Percentiles rank a stretch among this genome's conserved stretches.
phyloP scores from a whole-genome alignment of 2,329 filamentous ascomycete species.

The Herpotrichia juniperi region DNA sequence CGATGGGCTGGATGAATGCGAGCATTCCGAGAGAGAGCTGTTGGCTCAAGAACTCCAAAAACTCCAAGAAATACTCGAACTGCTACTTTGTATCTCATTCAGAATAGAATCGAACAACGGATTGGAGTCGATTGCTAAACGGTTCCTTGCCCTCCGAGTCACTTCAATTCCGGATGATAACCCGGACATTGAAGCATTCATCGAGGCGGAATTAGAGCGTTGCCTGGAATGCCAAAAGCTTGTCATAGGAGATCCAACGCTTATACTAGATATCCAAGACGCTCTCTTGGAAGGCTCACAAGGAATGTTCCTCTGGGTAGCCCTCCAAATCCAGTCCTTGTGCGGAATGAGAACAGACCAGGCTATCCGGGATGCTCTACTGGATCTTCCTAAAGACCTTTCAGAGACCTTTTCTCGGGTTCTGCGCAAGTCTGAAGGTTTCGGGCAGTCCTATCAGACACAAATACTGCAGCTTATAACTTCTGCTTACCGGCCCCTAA shows the following conservation, averaged over 20 bases:
- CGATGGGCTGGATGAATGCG: not conserved
- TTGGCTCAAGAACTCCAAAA: constrained; percentile 7
- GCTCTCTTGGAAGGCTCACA: not conserved
- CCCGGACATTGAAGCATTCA: not conserved
- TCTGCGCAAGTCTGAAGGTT: constrained; percentile 13
- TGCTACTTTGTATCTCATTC: constrained; percentile 16
- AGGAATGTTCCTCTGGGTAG: not conserved
- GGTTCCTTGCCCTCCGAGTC: constrained; percentile 5
- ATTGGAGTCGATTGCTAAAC: not conserved
- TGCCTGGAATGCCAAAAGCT: constrained; percentile 10
- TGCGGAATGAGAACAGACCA: not conserved
- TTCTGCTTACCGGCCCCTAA: constrained; percentile 36
- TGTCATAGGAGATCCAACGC: not conserved
- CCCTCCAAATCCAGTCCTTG: not conserved
- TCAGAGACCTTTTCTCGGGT: not conserved
- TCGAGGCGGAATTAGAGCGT: not conserved
- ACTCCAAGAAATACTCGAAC: constrained; percentile 24
- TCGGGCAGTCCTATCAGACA: constrained; percentile 26
- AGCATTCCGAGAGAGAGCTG: constrained; percentile 11
- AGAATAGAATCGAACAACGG: constrained; percentile 11
- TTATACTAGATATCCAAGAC: not conserved
- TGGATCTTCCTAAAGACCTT: not conserved
- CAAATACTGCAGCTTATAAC: constrained; percentile 40
- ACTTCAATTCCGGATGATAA: constrained; percentile 20
- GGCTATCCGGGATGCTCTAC: not conserved